Evolutionary conservation across 495 filamentous ascomycete genomes (phyloP).

Genomic region (Staphylotrichum longicolle): DNA sequence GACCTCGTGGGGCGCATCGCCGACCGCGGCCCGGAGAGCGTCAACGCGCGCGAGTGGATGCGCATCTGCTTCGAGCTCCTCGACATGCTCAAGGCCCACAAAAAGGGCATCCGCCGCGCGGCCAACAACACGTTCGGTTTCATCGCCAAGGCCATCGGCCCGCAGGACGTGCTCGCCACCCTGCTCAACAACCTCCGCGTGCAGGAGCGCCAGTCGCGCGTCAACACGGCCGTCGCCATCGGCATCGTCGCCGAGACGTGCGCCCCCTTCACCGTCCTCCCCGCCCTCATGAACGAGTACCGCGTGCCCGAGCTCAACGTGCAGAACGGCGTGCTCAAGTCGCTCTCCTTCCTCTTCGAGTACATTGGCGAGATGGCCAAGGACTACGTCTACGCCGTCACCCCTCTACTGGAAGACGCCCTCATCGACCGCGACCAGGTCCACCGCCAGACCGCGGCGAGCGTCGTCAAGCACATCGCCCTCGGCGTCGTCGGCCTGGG

Average conservation of each 20-base stretch:
- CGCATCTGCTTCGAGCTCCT: conserved; percentile 98
- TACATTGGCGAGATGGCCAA: conserved; percentile 99
- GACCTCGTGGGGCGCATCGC: conserved; percentile 98
- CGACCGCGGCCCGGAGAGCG: conserved; percentile 90
- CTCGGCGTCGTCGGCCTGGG: conserved; percentile 93
- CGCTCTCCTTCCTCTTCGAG: conserved; percentile 95
- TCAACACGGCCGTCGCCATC: conserved; percentile 98
- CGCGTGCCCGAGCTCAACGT: conserved; percentile 98
- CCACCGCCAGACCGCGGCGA: conserved; percentile 93
- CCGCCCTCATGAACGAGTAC: conserved; percentile 99
- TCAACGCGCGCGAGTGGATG: conserved; percentile 99
- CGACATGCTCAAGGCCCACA: conserved; percentile 99
- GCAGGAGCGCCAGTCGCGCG: conserved; percentile 95
- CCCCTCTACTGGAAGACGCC: conserved; percentile 94
- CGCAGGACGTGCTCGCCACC: conserved; percentile 94
- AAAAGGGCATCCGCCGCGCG: conserved; percentile 96
- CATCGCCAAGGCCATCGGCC: conserved; percentile 98
- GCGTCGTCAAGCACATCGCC: conserved; percentile 95
- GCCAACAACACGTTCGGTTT: conserved; percentile 99
- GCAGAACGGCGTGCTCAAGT: conserved; percentile 97
- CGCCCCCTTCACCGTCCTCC: conserved; percentile 97
- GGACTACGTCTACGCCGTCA: conserved; percentile 98
- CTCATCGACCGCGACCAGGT: conserved; percentile 98
- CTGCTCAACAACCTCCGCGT: conserved; percentile 95
- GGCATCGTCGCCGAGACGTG: conserved; percentile 99